Evolutionary conservation across 306 rosid genomes (phyloP), one percentile per base, ranked within the genome.

Genomic region (Rosa persica): DNA sequence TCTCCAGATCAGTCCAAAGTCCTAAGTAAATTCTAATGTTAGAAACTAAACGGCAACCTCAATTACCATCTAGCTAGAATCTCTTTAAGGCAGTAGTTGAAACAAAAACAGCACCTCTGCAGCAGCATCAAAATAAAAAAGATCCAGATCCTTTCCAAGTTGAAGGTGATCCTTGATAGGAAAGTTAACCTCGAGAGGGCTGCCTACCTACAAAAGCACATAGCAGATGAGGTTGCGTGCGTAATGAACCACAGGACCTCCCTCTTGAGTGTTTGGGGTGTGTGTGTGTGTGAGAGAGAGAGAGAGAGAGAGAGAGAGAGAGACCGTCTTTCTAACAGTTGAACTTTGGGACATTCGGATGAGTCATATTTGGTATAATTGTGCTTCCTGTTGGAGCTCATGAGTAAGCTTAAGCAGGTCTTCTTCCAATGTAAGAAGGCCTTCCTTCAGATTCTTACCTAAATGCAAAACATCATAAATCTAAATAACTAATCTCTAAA

Each of bases 401-500:
- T 91, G 96, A 22, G 81, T 89, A 44, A 91, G 96, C 85, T 85
- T 90, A 78, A 82, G 94, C 75, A 95, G 83, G 69, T 91, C 90
- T 82, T 95, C 99, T 89, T 95, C 99, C 92, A 91, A 82, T 82
- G 86, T 70, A 67, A 75, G 60, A 48, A 93, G 91, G 30, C 78
- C 93, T 75, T 95, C 99, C 89, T 95, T 95, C 88, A 95, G 83
- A 86, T 78, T 85, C 91, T 95, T 95, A 78, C 98, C 99, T 95
- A 82, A 27, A 72, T 15, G 39, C 55, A 80, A 44, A 73, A 80
- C 15, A 61, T 15, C 15, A n/a, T 11, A 42, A 8, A 65, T 77
- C 65, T 47, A 75, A 76, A 44, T 3, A 73, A 73, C 55, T 40
- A n/a, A 8, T 75, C 25, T 30, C 15, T 39, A 64, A 85, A 44